Evolutionary conservation across 192 early-diverging fungal genomes (phyloP).

Genomic region (Podila clonocystis): DNA sequence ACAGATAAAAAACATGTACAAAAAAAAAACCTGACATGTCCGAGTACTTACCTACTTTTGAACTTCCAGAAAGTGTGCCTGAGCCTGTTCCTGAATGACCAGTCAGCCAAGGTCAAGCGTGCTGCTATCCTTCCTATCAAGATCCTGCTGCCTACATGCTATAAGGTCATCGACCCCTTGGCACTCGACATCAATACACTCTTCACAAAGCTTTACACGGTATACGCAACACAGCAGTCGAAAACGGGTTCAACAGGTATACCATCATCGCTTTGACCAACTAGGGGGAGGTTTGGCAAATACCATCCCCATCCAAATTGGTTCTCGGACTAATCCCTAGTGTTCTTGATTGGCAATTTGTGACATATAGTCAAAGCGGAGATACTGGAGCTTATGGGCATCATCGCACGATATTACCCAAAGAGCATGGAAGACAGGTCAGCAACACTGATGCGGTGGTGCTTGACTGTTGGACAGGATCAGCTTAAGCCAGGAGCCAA

Average conservation of each 20-base stretch:
- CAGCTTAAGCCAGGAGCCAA: constrained; percentile 41
- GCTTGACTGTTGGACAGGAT: constrained; percentile 28
- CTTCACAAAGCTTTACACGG: constrained; percentile 23
- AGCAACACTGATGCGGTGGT: constrained; percentile 42
- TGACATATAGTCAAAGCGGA: constrained; percentile 44
- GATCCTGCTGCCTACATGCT: constrained; percentile 38
- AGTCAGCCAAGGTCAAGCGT: constrained; percentile 32
- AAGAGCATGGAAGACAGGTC: constrained; percentile 11
- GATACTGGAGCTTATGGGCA: constrained; percentile 55
- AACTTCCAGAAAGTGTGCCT: constrained; percentile 29
- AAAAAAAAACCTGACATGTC: too few relatives aligned
- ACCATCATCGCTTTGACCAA: background rate
- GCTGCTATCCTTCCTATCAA: constrained; percentile 53
- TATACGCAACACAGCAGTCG: constrained; percentile 26
- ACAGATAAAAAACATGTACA: too few relatives aligned
- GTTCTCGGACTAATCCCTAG: background rate
- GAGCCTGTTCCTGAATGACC: constrained; percentile 41
- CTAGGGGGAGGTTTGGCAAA: background rate
- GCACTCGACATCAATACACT: constrained; percentile 37
- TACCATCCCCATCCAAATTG: background rate
- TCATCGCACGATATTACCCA: constrained; percentile 51
- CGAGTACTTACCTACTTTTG: too few relatives aligned
- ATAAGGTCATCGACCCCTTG: constrained; percentile 37
- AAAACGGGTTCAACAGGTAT: constrained; percentile 33
- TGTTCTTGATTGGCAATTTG: constrained; percentile 1